Conservation (phyloP, 2,329 filamentous ascomycete species). For the Pyrenophora teres region DNA sequence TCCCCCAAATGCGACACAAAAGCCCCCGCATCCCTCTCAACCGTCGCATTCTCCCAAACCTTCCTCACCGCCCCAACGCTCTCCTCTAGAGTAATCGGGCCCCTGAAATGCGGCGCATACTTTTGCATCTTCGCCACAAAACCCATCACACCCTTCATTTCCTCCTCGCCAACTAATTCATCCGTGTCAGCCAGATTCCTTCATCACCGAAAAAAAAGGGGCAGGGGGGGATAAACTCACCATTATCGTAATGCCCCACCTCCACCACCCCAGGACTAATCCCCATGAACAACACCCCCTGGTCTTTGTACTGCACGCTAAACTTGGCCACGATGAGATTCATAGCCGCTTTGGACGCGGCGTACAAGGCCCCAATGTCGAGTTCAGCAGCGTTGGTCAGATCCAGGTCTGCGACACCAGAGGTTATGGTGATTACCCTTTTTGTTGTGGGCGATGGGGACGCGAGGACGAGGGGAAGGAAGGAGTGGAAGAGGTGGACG, state of each 20-base stretch:
- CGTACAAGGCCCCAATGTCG: slow-evolving; percentile 39
- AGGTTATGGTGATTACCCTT: slow-evolving; percentile 51
- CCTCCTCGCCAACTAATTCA: slow-evolving; percentile 5
- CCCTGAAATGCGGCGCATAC: slow-evolving; percentile 23
- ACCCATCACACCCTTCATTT: not conserved
- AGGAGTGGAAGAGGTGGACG: slow-evolving; percentile 46
- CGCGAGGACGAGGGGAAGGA: slow-evolving; percentile 49
- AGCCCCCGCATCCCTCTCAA: slow-evolving; percentile 20
- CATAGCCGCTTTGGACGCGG: slow-evolving; percentile 48
- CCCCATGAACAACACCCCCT: slow-evolving; percentile 28
- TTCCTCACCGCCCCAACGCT: slow-evolving; percentile 13
- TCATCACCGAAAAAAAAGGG: too few relatives aligned
- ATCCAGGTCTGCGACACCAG: slow-evolving; percentile 43
- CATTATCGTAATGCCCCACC: slow-evolving; percentile 14
- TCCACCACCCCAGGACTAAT: slow-evolving; percentile 30
- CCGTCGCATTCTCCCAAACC: slow-evolving; percentile 14
- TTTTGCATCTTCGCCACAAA: slow-evolving; percentile 1
- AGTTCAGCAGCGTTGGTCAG: slow-evolving; percentile 30
- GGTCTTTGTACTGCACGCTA: slow-evolving; percentile 36
- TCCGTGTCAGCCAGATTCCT: not conserved
- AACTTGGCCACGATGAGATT: slow-evolving; percentile 52
- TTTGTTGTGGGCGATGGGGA: slow-evolving; percentile 49
- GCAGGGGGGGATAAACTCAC: slow-evolving; percentile 1
- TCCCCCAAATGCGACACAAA: slow-evolving; percentile 25
- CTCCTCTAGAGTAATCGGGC: slow-evolving; percentile 14